phyloP scores from a whole-genome alignment of 2,329 filamentous ascomycete genomes.

The Fusarium haematococcum region DNA sequence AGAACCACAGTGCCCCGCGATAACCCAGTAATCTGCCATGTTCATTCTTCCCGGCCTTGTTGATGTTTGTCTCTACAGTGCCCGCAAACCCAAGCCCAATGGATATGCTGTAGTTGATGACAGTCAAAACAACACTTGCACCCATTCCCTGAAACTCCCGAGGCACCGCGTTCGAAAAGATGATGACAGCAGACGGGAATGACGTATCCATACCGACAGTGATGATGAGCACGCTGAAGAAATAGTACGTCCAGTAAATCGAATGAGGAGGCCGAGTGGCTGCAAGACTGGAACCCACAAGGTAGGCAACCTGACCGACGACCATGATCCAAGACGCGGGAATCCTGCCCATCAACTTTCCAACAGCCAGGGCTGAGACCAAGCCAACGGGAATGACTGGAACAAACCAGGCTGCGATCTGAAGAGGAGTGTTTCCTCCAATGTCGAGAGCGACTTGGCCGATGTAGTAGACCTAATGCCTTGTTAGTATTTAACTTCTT shows the following conservation, averaged over 20 bases:
- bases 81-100: constrained; percentile 16
- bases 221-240: constrained; percentile 48
- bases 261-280: constrained; percentile 61
- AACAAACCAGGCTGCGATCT: constrained; percentile 52
- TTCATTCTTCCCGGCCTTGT: neutral
- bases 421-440: constrained; percentile 53
- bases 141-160: constrained; percentile 12
- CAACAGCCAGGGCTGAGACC: constrained; percentile 54
- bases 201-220: constrained; percentile 19
- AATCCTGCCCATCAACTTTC: constrained; percentile 48
- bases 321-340: constrained; percentile 51
- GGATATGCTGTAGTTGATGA: constrained; percentile 22
- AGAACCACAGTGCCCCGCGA: constrained; percentile 10
- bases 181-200: constrained; percentile 15
- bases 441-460: constrained; percentile 49
- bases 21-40: constrained; percentile 3
- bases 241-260: constrained; percentile 71
- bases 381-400: constrained; percentile 53
- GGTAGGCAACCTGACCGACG: constrained; percentile 55
- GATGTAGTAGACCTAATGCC: constrained; percentile 5
- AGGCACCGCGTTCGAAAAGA: constrained; percentile 14
- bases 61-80: constrained; percentile 8
- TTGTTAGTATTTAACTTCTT: neutral
- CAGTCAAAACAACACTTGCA: constrained; percentile 13
- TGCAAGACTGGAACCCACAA: constrained; percentile 52